Evolutionary conservation across 2,329 filamentous ascomycete species (phyloP).

Genomic region (Beauveria sp.): DNA sequence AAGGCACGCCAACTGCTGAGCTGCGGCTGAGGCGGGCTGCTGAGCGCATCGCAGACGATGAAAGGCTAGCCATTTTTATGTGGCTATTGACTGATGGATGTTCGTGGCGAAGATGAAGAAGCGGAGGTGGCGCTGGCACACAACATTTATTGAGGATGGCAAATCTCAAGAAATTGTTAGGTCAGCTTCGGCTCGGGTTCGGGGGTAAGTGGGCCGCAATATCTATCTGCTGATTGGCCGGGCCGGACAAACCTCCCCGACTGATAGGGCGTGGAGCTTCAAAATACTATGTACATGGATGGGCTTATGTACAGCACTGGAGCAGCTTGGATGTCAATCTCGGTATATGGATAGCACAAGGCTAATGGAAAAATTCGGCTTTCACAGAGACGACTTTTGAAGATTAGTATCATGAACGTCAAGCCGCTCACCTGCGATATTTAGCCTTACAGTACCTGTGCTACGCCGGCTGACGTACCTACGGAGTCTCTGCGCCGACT

Average conservation of each 20-base stretch:
- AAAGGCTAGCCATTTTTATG: conserved; percentile 52
- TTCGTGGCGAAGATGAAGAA: conserved; percentile 6
- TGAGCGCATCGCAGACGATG: conserved; percentile 67
- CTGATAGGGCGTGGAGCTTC: neutral
- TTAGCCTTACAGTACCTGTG: neutral
- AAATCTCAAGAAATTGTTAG: conserved; percentile 13
- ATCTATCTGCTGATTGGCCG: conserved; percentile 5
- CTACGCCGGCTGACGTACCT: neutral
- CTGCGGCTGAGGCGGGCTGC: conserved; percentile 52
- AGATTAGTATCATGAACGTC: neutral
- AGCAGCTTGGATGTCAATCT: neutral
- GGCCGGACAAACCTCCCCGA: neutral
- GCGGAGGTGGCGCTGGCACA: conserved; percentile 6
- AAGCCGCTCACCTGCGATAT: neutral
- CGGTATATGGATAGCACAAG: neutral
- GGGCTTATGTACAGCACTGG: neutral
- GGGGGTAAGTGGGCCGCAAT: conserved; percentile 11
- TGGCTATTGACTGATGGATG: conserved; percentile 14
- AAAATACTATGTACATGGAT: neutral
- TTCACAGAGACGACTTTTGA: neutral
- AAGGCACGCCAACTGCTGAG: conserved; percentile 28
- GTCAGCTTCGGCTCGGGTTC: conserved; percentile 14
- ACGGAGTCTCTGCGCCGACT: neutral
- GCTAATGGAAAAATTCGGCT: neutral
- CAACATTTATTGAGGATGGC: conserved; percentile 8